phyloP scores from a whole-genome alignment of 495 filamentous ascomycete species.

The Podospora pseudocomata region DNA sequence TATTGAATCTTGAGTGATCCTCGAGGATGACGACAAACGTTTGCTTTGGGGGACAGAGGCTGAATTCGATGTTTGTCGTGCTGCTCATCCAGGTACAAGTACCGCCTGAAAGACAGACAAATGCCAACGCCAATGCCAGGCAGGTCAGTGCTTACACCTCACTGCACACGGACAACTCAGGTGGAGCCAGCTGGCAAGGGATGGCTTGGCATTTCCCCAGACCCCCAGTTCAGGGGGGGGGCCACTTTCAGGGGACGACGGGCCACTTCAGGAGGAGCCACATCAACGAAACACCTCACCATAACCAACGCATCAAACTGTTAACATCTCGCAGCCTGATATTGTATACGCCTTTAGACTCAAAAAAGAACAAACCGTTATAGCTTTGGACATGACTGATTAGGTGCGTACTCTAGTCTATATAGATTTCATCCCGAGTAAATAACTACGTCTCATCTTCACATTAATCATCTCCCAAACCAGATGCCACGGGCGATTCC shows the following conservation, averaged over 20 bases:
- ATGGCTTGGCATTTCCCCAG: conserved; percentile 8
- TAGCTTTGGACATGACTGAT: background rate
- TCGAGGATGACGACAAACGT: conserved; percentile 8
- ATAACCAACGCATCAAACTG: background rate
- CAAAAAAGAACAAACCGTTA: background rate
- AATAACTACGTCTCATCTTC: background rate
- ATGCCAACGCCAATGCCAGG: conserved; percentile 8
- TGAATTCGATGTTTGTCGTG: conserved; percentile 14
- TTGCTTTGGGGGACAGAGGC: conserved; percentile 2
- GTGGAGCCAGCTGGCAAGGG: conserved; percentile 22
- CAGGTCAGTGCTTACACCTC: conserved; percentile 5
- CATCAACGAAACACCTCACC: background rate
- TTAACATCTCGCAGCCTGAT: background rate
- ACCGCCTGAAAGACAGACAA: background rate
- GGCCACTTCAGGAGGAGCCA: background rate
- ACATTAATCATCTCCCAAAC: background rate
- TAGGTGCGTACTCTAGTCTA: background rate
- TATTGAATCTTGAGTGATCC: background rate
- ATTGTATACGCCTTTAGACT: background rate
- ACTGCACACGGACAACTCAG: conserved; percentile 6
- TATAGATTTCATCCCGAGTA: background rate
- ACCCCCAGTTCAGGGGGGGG: background rate
- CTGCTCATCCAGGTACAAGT: conserved; percentile 13
- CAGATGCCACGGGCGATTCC: background rate
- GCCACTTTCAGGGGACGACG: too few species aligned